Base-by-base conservation (phyloP, 768 basidiomycete genomes). In the Xanthoconium purpureum region DNA sequence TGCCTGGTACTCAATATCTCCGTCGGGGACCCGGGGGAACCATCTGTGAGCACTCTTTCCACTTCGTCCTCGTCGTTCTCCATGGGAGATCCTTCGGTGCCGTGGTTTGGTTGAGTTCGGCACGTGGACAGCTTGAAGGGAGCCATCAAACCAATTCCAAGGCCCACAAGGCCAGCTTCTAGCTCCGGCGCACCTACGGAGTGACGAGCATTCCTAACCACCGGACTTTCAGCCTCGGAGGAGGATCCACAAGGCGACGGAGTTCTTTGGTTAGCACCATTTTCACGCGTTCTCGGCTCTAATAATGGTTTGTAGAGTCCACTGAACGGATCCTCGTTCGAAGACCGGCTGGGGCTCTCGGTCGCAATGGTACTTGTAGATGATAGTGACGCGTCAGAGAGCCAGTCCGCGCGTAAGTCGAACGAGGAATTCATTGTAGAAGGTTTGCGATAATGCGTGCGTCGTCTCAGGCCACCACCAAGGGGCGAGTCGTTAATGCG, bases 401-500 rank as follows among this genome's bases (percentile, higher is more conserved):
- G 62, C 70, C 65, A 74, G 36, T 64, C 72, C 12, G 58, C 54
- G 14, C 60, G 68, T 45, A 65, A 20, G 48, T 69, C 65, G 37
- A 52, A 47, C 0, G 66, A 63, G 14, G 68, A 51, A 47, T 62
- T 66, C 72, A 71, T 71, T 14, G 61, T 43, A 29, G 70, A 62
- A 46, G 60, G 61, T 50, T 65, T 73, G 39, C 69, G 69, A 57
- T 58, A 56, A 54, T 68, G 62, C 49, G 55, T 52, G 44, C 66
- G 74, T 43, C 73, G 73, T 52, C 66, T 60, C 13, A 66, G 45
- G 42, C 66, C 66, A 20, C 63, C 48, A 38, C 74, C 63, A 28
- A 81, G 69, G n/a, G 83, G 81, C 2, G 83, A 83, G 54, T 78
- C 80, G 46, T 79, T 77, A 38, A 73, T 60, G 6, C 68, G 74